Evolutionary conservation across 768 basidiomycete species (phyloP), one percentile per base, ranked within the genome.

Genomic region (Pulveroboletus sp.): DNA sequence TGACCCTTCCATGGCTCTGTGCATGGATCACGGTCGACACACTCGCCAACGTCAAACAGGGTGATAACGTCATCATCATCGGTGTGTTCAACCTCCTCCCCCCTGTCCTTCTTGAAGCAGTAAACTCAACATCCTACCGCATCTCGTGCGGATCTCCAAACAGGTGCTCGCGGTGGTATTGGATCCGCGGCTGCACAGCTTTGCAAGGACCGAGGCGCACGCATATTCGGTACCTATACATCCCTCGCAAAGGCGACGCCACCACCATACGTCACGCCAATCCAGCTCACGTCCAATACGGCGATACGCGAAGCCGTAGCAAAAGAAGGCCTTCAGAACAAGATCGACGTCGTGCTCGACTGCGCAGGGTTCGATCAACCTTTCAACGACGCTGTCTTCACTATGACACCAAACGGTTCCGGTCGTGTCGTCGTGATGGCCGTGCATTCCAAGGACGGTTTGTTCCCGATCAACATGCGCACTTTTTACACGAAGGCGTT

Each of bases 1-100:
- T 69, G 59, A 65, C 67, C 0, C 68, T 69, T 6, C 59, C 59
- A 0, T 70, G 69, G 67, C 57, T 69, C 24, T 69, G 67, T 45
- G 69, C 69, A 7, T 69, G 69, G 69, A 71, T 70, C 56, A 68
- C 67, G 1, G 66, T 69, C 11, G 53, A 71, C 9, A 69, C 57
- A 14, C 69, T 70, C 13, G 67, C 67, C 17, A 52, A 61, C 8
- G 60, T 71, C 43, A 69, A 66, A 40, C 11, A 57, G 17, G 69
- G 63, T 11, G 67, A 69, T 27, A 69, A 67, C 36, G 65, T 70
- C 5, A 32, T 69, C 40, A 70, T 69, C 49, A 60, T 69, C 24
- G 67, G 67, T 64, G 21, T 10, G 57, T 30, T 27, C 8, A 5
- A 1, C 11, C 28, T 15, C 41, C 14, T 6, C 24, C 11, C 36